phyloP scores from a whole-genome alignment of 495 filamentous ascomycete species.

The Parachaetomium inaequale region DNA sequence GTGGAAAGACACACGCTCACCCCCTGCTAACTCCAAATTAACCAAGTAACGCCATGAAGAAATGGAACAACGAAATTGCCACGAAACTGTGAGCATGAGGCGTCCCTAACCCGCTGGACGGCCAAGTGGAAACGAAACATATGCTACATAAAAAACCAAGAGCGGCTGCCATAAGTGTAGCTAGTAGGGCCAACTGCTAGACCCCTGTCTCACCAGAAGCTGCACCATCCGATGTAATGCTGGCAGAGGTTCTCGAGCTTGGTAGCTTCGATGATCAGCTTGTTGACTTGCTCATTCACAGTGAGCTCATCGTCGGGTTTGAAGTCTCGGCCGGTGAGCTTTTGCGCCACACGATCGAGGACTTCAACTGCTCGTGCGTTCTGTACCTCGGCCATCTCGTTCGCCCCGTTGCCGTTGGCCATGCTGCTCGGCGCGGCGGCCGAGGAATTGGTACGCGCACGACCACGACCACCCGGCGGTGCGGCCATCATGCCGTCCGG shows the following conservation, averaged over 20 bases:
- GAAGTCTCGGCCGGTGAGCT: constrained; percentile 74
- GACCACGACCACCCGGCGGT: constrained; percentile 47
- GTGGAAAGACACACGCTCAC: not conserved
- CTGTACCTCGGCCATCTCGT: constrained; percentile 68
- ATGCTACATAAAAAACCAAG: not conserved
- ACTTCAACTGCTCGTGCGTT: constrained; percentile 93
- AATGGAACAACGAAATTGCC: not conserved
- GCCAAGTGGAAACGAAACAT: not conserved
- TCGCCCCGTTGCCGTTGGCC: constrained; percentile 33
- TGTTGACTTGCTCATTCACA: constrained; percentile 87
- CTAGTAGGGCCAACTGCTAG: not conserved
- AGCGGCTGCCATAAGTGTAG: not conserved
- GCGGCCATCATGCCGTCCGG: constrained; percentile 45
- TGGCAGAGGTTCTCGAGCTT: constrained; percentile 97
- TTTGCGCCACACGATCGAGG: constrained; percentile 85
- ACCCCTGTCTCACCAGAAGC: constrained; percentile 63
- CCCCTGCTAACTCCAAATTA: not conserved
- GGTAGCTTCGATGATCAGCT: constrained; percentile 88
- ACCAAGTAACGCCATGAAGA: not conserved
- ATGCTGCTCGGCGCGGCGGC: constrained; percentile 32
- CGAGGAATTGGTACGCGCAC: constrained; percentile 54
- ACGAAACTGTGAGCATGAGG: not conserved
- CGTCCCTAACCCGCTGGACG: not conserved
- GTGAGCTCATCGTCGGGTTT: constrained; percentile 72
- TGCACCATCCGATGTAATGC: constrained; percentile 98